phyloP scores from a whole-genome alignment of 2,329 filamentous ascomycete genomes.

The Calonectria pauciramosa region DNA sequence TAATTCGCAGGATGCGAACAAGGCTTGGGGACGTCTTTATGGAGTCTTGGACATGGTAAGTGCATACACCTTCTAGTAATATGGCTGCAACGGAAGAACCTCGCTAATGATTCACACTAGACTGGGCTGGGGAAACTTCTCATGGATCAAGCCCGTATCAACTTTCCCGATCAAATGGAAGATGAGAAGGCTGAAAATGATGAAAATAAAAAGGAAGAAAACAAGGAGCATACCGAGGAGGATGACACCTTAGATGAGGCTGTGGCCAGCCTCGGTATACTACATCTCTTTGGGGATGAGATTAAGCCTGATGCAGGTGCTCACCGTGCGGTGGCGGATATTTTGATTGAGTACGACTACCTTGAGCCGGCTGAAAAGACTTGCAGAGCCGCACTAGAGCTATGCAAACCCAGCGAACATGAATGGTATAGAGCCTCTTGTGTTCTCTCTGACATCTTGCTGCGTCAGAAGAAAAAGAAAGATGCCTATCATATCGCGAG shows the following conservation, averaged over 20 bases:
- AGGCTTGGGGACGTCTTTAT: not conserved
- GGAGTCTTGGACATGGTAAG: not conserved
- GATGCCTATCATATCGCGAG: not conserved
- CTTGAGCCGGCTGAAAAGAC: not conserved
- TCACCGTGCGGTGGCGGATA: not conserved
- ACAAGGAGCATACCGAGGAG: not conserved
- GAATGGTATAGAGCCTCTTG: constrained; percentile 1
- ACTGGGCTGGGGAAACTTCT: not conserved
- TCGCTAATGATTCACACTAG: not conserved
- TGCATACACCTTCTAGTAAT: too few relatives aligned
- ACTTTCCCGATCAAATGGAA: not conserved
- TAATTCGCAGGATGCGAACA: not conserved
- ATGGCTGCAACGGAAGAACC: not conserved
- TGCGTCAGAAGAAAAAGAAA: not conserved
- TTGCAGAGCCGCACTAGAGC: not conserved
- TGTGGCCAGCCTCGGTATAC: not conserved
- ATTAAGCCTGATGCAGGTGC: not conserved
- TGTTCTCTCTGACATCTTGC: not conserved
- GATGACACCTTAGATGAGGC: not conserved
- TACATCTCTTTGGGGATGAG: not conserved
- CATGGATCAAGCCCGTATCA: not conserved
- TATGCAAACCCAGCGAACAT: not conserved
- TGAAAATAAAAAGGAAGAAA: not conserved
- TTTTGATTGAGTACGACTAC: not conserved
- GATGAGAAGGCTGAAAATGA: not conserved